Evolutionary conservation across 495 filamentous ascomycete species (phyloP).

Genomic region (Venustampulla echinocandica): DNA sequence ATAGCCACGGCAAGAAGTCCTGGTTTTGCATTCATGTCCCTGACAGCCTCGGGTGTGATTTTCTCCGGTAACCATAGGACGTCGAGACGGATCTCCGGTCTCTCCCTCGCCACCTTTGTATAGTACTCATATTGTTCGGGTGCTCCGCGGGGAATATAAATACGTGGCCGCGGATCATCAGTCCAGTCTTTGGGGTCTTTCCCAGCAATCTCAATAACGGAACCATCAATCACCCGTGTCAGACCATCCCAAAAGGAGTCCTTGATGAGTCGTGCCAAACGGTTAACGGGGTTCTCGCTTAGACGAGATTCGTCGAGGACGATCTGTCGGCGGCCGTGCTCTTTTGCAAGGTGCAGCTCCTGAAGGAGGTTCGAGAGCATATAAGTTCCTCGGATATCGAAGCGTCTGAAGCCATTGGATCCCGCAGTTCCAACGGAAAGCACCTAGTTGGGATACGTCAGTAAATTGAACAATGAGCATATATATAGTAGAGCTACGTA

Average conservation of each 20-base stretch:
- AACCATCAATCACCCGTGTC: slow-evolving; percentile 79
- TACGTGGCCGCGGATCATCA: slow-evolving; percentile 73
- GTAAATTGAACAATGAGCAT: not conserved
- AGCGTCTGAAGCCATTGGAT: slow-evolving; percentile 77
- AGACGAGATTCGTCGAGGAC: slow-evolving; percentile 80
- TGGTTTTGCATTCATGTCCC: slow-evolving; percentile 70
- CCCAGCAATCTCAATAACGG: slow-evolving; percentile 76
- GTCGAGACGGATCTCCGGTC: slow-evolving; percentile 76
- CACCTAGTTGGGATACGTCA: slow-evolving; percentile 37
- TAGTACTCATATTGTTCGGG: slow-evolving; percentile 90
- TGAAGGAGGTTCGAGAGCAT: slow-evolving; percentile 93
- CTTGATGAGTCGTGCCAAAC: slow-evolving; percentile 75
- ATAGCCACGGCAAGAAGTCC: slow-evolving; percentile 85
- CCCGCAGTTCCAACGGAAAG: slow-evolving; percentile 76
- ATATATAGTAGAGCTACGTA: slow-evolving; percentile 28
- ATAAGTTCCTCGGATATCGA: slow-evolving; percentile 87
- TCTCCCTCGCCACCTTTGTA: slow-evolving; percentile 57
- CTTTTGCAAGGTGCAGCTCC: slow-evolving; percentile 82
- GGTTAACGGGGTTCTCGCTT: slow-evolving; percentile 85
- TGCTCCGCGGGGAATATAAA: slow-evolving; percentile 79
- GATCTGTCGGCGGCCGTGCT: slow-evolving; percentile 74
- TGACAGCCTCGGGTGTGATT: slow-evolving; percentile 66
- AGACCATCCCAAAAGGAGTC: slow-evolving; percentile 85
- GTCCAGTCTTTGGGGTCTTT: slow-evolving; percentile 90
- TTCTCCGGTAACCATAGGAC: slow-evolving; percentile 65